Evolutionary conservation across 345 rosid genomes (phyloP).

Genomic region (Populus davidiana): DNA sequence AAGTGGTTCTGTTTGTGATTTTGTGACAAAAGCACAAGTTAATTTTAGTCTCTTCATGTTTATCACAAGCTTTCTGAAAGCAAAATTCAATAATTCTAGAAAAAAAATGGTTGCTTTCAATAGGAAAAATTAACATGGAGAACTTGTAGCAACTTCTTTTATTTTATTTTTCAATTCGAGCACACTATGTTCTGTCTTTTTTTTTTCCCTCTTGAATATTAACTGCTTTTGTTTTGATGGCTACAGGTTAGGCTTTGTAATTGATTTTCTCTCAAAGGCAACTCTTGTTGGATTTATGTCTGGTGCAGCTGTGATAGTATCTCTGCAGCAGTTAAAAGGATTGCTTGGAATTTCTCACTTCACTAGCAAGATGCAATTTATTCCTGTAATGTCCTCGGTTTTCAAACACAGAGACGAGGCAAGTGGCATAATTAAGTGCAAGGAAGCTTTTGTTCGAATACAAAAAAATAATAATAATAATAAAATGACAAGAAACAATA

Average conservation of each 20-base stretch:
- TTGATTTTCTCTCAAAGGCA: conserved; percentile 96
- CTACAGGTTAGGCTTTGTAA: conserved; percentile 87
- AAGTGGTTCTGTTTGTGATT: not conserved
- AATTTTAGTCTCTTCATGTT: not conserved
- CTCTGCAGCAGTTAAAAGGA: conserved; percentile 90
- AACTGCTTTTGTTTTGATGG: conserved; percentile 7
- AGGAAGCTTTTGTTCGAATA: not conserved
- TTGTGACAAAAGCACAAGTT: not conserved
- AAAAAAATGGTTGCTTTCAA: not conserved
- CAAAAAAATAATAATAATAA: not conserved
- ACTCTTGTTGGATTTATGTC: conserved; percentile 95
- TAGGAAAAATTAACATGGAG: not conserved
- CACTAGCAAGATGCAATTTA: conserved; percentile 77
- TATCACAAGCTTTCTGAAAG: not conserved
- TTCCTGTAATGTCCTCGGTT: conserved; percentile 72
- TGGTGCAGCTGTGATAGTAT: conserved; percentile 93
- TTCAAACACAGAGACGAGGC: conserved; percentile 63
- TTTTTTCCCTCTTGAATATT: not conserved
- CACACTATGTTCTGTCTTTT: not conserved
- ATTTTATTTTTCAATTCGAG: no score
- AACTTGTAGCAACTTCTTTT: not conserved
- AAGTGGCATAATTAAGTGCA: conserved; percentile 10
- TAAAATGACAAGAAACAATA: not conserved
- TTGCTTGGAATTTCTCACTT: conserved; percentile 94
- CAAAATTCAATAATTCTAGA: not conserved